Percentiles rank a stretch among this genome's conserved stretches.
Evolutionary conservation across 345 rosid species (phyloP).

Genomic region (Melaleuca quinquenervia): DNA sequence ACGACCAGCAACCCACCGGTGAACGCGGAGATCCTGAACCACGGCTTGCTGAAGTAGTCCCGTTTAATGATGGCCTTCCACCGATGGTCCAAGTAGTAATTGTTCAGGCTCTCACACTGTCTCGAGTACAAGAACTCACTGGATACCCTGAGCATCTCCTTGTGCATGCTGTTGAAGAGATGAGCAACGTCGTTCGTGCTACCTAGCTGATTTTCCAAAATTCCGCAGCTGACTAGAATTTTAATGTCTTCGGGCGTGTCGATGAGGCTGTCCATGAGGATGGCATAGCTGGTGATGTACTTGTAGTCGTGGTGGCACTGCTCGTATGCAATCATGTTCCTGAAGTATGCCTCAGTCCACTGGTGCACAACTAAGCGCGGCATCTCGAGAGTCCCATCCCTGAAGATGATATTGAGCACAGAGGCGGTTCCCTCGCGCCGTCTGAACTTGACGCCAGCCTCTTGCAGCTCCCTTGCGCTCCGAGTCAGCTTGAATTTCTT

Average conservation of each 20-base stretch:
- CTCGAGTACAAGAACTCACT: neutral
- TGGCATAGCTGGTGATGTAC: slow-evolving; percentile 5
- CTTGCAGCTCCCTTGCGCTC: slow-evolving; percentile 14
- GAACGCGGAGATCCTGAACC: neutral
- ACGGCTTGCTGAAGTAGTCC: slow-evolving; percentile 4
- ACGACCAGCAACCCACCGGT: neutral
- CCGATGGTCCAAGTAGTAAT: neutral
- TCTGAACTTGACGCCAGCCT: slow-evolving; percentile 25
- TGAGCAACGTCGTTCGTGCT: neutral
- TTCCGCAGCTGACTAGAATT: neutral
- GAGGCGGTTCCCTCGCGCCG: neutral
- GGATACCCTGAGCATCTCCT: slow-evolving; percentile 3
- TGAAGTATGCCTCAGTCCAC: slow-evolving; percentile 8
- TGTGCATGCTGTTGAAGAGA: slow-evolving; percentile 1
- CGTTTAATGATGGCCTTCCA: neutral
- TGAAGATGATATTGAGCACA: slow-evolving; percentile 12
- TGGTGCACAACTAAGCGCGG: slow-evolving; percentile 13
- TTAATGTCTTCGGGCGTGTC: neutral
- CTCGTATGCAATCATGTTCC: slow-evolving; percentile 23
- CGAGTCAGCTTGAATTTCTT: slow-evolving; percentile 6
- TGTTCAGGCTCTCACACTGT: neutral
- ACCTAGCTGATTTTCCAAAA: slow-evolving; percentile 1
- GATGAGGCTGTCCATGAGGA: slow-evolving; percentile 9
- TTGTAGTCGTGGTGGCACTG: slow-evolving; percentile 8
- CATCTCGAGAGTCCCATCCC: slow-evolving; percentile 12